phyloP scores from a whole-genome alignment of 2,329 filamentous ascomycete genomes.

The Magnaporthiopsis incrustans region DNA sequence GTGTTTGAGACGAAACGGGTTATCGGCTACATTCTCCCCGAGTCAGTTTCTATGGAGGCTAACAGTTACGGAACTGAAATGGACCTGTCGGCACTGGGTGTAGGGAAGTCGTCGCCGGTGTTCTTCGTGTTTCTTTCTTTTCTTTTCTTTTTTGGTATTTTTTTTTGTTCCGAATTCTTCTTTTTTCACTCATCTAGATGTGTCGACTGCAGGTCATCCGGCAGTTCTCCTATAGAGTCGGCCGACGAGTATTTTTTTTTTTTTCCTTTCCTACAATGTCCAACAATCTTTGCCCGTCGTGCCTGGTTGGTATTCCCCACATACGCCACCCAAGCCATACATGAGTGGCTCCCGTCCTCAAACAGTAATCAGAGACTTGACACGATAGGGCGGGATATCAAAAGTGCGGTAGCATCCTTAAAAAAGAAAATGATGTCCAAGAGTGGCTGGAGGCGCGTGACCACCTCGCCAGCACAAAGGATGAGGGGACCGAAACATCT shows the following conservation, averaged over 20 bases:
- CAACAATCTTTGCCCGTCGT: background rate
- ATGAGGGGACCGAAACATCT: background rate
- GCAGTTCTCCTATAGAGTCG: background rate
- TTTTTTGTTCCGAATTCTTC: background rate
- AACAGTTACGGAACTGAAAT: background rate
- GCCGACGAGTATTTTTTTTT: no score
- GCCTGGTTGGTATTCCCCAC: background rate
- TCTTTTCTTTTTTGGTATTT: background rate
- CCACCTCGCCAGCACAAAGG: background rate
- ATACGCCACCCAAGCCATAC: no score
- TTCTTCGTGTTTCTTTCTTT: background rate
- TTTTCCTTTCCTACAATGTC: background rate
- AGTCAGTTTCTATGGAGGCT: background rate
- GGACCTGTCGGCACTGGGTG: background rate
- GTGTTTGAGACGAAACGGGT: background rate
- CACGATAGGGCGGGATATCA: background rate
- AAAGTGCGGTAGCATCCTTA: background rate
- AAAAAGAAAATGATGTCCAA: background rate
- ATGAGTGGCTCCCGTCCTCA: background rate
- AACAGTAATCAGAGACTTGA: background rate
- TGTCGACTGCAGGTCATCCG: background rate
- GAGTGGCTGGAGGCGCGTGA: background rate
- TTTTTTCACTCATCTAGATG: background rate
- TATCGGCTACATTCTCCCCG: background rate
- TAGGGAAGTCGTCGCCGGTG: background rate